A percentile compares a stretch with the other conserved stretches of the same genome.
Evolutionary conservation across 2,329 filamentous ascomycete genomes (phyloP).

Genomic region (Alternaria panax): DNA sequence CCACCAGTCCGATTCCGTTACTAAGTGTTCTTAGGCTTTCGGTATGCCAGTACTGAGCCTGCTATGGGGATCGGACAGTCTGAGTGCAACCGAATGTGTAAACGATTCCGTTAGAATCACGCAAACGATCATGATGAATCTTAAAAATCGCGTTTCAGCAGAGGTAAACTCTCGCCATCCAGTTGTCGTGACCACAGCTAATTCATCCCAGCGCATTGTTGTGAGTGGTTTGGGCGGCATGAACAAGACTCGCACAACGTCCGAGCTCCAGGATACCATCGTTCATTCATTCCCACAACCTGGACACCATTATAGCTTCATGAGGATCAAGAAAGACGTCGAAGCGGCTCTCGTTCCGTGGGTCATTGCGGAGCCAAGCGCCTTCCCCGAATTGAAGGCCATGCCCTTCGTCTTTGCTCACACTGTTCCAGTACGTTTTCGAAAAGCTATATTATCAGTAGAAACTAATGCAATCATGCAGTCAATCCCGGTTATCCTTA

Average conservation of each 20-base stretch:
- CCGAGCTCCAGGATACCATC: background rate
- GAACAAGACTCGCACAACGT: background rate
- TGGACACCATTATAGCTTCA: background rate
- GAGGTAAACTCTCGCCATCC: background rate
- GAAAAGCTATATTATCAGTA: no score
- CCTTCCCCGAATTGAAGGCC: conserved; percentile 9
- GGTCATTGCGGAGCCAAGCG: conserved; percentile 12
- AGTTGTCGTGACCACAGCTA: background rate
- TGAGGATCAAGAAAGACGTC: conserved; percentile 4
- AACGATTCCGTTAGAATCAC: background rate
- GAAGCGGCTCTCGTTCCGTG: conserved; percentile 19
- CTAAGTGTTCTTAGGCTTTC: background rate
- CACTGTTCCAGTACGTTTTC: conserved; percentile 18
- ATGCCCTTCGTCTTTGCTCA: conserved; percentile 21
- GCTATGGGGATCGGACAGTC: background rate
- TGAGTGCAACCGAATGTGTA: background rate
- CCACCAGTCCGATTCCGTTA: background rate
- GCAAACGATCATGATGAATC: conserved; percentile 6
- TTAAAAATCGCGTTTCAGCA: background rate
- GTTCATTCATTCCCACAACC: background rate
- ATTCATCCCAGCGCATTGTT: background rate
- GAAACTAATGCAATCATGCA: background rate
- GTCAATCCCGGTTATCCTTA: background rate
- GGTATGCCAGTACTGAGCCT: conserved; percentile 4
- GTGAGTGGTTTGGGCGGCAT: background rate